A percentile compares a stretch with the other conserved stretches of the same genome.
Evolutionary conservation across 257 asterid species (phyloP).

Genomic region (Solanum corneliomulleri): DNA sequence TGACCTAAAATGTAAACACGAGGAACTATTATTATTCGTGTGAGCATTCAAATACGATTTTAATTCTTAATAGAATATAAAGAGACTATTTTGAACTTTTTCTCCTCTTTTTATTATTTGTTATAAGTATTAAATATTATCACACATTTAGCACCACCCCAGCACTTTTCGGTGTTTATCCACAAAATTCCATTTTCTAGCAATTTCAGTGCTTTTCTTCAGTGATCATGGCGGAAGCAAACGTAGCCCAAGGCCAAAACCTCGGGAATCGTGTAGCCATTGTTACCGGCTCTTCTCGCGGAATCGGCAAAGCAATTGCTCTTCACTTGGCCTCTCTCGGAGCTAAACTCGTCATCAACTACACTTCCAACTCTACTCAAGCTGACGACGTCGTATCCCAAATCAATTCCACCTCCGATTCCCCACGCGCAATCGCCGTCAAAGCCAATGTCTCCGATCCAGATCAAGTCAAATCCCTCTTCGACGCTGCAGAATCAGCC

Average conservation of each 20-base stretch:
- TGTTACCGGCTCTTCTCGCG: slow-evolving; percentile 29
- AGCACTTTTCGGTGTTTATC: not conserved
- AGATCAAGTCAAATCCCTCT: slow-evolving; percentile 40
- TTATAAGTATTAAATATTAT: not conserved
- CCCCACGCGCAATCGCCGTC: slow-evolving; percentile 30
- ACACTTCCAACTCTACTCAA: slow-evolving; percentile 25
- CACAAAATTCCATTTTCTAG: not conserved
- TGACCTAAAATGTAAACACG: no score
- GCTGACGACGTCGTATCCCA: slow-evolving; percentile 22
- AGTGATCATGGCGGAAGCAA: slow-evolving; percentile 2
- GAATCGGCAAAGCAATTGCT: slow-evolving; percentile 33
- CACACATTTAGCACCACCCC: not conserved
- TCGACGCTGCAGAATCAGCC: slow-evolving; percentile 47
- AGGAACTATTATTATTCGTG: no score
- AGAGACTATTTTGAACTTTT: no score
- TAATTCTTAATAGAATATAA: no score
- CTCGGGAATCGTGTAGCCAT: slow-evolving; percentile 16
- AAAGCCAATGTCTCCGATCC: slow-evolving; percentile 49
- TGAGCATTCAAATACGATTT: no score
- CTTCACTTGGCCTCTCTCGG: slow-evolving; percentile 51
- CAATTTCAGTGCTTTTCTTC: not conserved
- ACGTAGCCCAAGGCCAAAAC: not conserved
- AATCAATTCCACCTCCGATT: slow-evolving; percentile 1
- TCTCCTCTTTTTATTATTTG: no score
- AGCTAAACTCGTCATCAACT: slow-evolving; percentile 47